Evolutionary conservation across 225 moss, liverwort and hornwort genomes (phyloP).

Genomic region (Ulota crispa): DNA sequence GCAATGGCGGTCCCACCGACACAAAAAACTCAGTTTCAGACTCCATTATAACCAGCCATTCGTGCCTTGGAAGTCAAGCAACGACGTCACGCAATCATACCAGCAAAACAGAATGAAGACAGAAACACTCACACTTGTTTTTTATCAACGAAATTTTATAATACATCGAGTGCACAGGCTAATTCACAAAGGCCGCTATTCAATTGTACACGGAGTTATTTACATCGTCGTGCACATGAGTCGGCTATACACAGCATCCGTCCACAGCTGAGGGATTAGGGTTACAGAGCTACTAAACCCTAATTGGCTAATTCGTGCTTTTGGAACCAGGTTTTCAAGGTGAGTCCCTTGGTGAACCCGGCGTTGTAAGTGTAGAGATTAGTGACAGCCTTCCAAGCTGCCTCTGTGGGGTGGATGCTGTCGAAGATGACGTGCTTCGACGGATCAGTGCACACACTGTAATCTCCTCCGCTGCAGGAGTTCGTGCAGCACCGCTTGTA

Average conservation of each 20-base stretch:
- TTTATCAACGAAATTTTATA: neutral
- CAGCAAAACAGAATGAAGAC: neutral
- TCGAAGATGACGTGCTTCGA: conserved; percentile 54
- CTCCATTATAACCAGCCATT: neutral
- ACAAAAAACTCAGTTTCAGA: neutral
- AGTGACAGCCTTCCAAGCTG: conserved; percentile 48
- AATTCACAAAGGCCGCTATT: neutral
- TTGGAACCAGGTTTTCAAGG: conserved; percentile 36
- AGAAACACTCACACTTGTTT: conserved; percentile 1
- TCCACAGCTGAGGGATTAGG: no score
- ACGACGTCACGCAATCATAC: neutral
- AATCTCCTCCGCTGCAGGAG: conserved; percentile 19
- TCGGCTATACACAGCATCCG: neutral
- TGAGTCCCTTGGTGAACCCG: conserved; percentile 46
- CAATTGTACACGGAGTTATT: conserved; percentile 15
- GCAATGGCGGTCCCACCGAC: conserved; percentile 10
- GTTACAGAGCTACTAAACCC: neutral
- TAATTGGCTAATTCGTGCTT: conserved; percentile 21
- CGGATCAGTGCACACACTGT: conserved; percentile 35
- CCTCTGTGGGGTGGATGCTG: conserved; percentile 58
- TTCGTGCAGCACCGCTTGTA: conserved; percentile 50
- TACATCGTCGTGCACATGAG: conserved; percentile 1
- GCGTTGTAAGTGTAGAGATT: conserved; percentile 28
- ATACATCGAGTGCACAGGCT: conserved; percentile 16
- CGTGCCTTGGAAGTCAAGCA: conserved; percentile 23